These are phyloP conservation scores for Mycosphaerelloides madeirae DNA, from an alignment of 2,329 filamentous ascomycete species.

Conservation along the genomic window DNA sequence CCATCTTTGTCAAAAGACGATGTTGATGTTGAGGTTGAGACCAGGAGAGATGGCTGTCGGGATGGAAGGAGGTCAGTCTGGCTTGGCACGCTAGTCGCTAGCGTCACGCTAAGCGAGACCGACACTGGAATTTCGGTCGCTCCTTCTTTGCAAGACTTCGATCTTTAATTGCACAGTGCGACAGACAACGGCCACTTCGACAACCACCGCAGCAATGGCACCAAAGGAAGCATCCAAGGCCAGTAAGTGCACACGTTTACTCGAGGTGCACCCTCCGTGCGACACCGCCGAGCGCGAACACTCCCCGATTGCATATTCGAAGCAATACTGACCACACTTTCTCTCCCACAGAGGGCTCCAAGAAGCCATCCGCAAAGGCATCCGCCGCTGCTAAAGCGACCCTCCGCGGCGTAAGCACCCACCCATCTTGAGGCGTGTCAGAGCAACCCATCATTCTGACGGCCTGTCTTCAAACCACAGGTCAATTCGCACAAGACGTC, in stretches of 20 bases:
- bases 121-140: not conserved
- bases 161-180: constrained; percentile 16
- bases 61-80: too few relatives aligned
- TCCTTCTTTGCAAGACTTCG: not conserved
- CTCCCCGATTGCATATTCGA: constrained; percentile 6
- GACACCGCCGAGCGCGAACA: constrained; percentile 1
- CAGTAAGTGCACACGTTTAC: constrained; percentile 11
- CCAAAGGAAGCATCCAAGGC: constrained; percentile 25
- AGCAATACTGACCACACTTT: constrained; percentile 23
- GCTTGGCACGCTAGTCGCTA: not conserved
- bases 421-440: constrained; percentile 42
- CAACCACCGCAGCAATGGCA: constrained; percentile 26
- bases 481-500: constrained; percentile 76
- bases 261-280: constrained; percentile 1
- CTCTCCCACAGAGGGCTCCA: constrained; percentile 32
- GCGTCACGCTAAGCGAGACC: not conserved
- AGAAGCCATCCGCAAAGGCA: constrained; percentile 71
- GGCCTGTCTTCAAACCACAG: constrained; percentile 49
- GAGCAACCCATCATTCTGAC: constrained; percentile 48
- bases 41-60: too few relatives aligned
- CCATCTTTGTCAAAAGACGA: too few relatives aligned
- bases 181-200: constrained; percentile 12
- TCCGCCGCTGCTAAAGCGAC: constrained; percentile 91
- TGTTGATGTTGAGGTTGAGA: too few relatives aligned
- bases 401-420: constrained; percentile 80